These are phyloP conservation scores for Beverwykella pulmonaria DNA, from an alignment of 495 filamentous ascomycete genomes.

Conservation along the genomic window DNA sequence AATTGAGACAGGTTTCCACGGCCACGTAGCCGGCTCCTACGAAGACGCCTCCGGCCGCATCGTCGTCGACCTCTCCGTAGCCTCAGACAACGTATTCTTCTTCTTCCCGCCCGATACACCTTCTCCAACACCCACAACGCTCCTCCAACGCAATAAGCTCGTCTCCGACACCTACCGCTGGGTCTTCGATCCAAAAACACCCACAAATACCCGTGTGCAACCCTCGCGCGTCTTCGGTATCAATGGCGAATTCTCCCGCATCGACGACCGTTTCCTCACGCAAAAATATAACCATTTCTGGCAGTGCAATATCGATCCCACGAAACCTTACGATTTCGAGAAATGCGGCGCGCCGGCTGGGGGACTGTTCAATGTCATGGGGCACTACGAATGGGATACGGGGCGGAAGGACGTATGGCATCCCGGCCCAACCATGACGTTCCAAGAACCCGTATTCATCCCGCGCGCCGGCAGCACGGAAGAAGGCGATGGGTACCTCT, in stretches of 20 bases:
- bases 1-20: conserved; percentile 32
- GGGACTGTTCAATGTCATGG: conserved; percentile 38
- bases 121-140: conserved; percentile 15
- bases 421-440: conserved; percentile 36
- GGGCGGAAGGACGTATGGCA: conserved; percentile 33
- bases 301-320: conserved; percentile 35
- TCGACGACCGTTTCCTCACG: conserved; percentile 60
- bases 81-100: conserved; percentile 41
- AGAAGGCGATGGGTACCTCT: conserved; percentile 61
- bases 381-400: conserved; percentile 36
- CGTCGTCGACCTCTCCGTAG: conserved; percentile 58
- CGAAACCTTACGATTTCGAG: conserved; percentile 28
- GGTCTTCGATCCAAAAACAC: conserved; percentile 55
- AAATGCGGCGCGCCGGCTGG: conserved; percentile 38
- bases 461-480: conserved; percentile 46
- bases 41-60: conserved; percentile 50
- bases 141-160: conserved; percentile 42
- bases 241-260: conserved; percentile 62
- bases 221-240: conserved; percentile 47
- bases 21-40: conserved; percentile 38
- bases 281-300: conserved; percentile 58
- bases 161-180: conserved; percentile 56
- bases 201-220: conserved; percentile 40
- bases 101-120: conserved; percentile 38
- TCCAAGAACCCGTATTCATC: conserved; percentile 63